These are phyloP conservation scores for Rhynchospora breviuscula DNA, from an alignment of 176 grass and related monocot genomes.

Conservation along the genomic window DNA sequence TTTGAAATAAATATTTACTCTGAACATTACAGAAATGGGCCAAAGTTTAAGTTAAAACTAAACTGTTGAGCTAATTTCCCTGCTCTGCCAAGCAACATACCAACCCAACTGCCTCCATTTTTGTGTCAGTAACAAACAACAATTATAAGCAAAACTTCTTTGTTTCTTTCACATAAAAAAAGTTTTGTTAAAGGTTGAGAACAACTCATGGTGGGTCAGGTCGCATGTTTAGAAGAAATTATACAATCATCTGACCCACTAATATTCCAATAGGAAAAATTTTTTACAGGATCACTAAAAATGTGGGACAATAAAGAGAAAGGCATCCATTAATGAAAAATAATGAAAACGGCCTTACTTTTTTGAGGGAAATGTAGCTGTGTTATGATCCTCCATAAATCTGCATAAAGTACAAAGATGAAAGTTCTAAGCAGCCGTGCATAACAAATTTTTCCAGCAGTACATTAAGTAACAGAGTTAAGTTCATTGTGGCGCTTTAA, in stretches of 20 bases:
- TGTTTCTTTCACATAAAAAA: no score
- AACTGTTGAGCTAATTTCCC: background rate
- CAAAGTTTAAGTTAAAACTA: background rate
- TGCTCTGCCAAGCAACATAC: background rate
- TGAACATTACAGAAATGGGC: background rate
- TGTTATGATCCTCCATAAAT: slow-evolving; percentile 99
- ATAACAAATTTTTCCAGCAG: background rate
- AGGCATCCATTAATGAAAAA: slow-evolving; percentile 3
- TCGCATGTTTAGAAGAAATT: background rate
- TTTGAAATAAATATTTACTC: background rate
- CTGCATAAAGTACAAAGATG: slow-evolving; percentile 33
- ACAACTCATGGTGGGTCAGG: background rate
- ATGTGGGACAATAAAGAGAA: background rate
- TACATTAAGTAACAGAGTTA: background rate
- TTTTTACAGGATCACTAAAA: background rate
- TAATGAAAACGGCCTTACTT: slow-evolving; percentile 44
- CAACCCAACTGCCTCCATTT: background rate
- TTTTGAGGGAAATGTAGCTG: slow-evolving; percentile 86
- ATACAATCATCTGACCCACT: background rate
- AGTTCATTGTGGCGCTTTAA: no score
- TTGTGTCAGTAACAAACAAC: background rate
- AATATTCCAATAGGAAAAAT: background rate
- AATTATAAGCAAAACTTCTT: background rate
- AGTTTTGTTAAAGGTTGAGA: no score
- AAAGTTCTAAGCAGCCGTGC: background rate